Conservation (phyloP, 352 stramenopile species). For the Globisporangium ultimum region DNA sequence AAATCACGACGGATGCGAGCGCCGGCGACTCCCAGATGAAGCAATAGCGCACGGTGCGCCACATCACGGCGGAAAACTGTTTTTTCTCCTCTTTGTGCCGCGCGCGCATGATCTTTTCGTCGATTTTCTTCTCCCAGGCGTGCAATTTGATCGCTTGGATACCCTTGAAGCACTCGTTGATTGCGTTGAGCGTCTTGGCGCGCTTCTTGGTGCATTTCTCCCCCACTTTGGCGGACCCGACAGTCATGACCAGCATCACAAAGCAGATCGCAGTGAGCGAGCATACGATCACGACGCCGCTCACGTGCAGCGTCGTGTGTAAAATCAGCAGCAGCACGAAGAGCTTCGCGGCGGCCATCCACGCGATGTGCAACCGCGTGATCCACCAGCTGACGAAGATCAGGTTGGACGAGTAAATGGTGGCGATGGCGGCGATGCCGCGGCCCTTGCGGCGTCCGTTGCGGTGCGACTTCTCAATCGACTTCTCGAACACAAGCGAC, state of each 20-base stretch:
- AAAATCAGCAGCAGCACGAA: constrained; percentile 27
- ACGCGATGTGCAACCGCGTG: constrained; percentile 31
- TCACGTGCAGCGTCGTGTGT: constrained; percentile 25
- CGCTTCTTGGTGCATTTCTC: constrained; percentile 40
- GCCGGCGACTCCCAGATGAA: constrained; percentile 33
- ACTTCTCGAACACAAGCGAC: constrained; percentile 33
- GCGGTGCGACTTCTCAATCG: constrained; percentile 25
- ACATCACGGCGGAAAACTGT: constrained; percentile 19
- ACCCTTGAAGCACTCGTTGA: constrained; percentile 41
- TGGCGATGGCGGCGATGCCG: constrained; percentile 33
- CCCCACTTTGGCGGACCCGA: constrained; percentile 15
- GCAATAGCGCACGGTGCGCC: constrained; percentile 30
- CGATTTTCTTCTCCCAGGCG: constrained; percentile 39
- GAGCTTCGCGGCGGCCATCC: constrained; percentile 29
- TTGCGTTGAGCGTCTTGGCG: constrained; percentile 26
- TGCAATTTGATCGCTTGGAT: constrained; percentile 42
- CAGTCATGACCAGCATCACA: constrained; percentile 23
- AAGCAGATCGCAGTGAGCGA: constrained; percentile 23
- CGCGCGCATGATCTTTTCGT: constrained; percentile 32
- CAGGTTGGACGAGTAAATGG: constrained; percentile 39
- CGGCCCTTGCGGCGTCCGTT: constrained; percentile 23
- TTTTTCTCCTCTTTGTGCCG: constrained; percentile 27
- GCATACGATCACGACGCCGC: constrained; percentile 18
- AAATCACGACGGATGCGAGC: constrained; percentile 31
- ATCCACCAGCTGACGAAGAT: constrained; percentile 27